phyloP scores from a whole-genome alignment of 768 basidiomycete genomes.

The Postia placenta region DNA sequence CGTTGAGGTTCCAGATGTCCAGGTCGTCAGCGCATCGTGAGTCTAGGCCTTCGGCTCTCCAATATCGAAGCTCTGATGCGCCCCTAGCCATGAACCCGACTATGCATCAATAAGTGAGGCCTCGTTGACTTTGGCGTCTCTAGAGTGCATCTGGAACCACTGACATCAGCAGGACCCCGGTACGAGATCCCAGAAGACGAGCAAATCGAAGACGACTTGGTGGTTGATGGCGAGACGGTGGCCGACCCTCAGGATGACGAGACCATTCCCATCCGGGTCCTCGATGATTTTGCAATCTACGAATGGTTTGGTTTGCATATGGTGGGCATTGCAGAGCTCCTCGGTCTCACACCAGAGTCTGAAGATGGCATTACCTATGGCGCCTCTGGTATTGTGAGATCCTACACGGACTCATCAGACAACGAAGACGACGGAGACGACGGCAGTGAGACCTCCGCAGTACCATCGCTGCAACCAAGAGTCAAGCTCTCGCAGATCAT shows the following conservation, averaged over 20 bases:
- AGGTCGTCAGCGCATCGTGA: no score
- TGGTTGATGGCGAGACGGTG: conserved; percentile 38
- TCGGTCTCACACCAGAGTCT: conserved; percentile 21
- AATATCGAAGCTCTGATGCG: no score
- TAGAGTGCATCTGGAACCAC: no score
- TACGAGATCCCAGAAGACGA: conserved; percentile 20
- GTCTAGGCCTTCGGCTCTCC: no score
- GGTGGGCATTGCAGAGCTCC: conserved; percentile 35
- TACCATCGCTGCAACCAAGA: conserved; percentile 23
- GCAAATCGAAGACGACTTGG: conserved; percentile 17
- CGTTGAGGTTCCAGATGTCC: no score
- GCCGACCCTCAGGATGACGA: conserved; percentile 16
- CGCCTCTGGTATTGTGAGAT: conserved; percentile 33
- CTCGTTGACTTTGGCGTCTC: no score
- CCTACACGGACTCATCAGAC: conserved; percentile 25
- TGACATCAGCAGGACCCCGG: neutral
- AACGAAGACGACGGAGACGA: conserved; percentile 21
- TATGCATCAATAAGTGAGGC: no score
- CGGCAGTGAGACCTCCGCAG: neutral
- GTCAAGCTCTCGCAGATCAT: conserved; percentile 39
- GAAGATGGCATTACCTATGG: conserved; percentile 20
- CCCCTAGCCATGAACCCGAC: no score
- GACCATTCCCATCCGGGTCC: conserved; percentile 46
- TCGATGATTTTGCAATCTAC: conserved; percentile 52
- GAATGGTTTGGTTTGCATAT: conserved; percentile 30